Percentiles rank a stretch among this genome's conserved stretches.
Conservation (phyloP, 2,329 filamentous ascomycete species). For the Beauveria pseudobassiana region DNA sequence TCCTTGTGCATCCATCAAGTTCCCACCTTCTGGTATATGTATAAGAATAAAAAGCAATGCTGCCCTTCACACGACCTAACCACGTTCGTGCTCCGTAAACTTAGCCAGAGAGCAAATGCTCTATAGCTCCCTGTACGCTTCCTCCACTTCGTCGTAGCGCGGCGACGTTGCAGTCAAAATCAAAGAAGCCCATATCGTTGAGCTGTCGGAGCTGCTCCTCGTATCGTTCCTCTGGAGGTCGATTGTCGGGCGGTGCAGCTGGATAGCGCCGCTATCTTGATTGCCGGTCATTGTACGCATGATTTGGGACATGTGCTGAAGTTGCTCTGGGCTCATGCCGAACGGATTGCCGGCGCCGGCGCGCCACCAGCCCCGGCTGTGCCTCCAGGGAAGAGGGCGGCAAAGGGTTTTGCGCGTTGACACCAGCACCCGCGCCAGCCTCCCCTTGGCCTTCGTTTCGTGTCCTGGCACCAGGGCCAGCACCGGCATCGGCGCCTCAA, state of each 20-base stretch:
- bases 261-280: slow-evolving; percentile 24
- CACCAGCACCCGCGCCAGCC: neutral
- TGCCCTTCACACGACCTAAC: neutral
- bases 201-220: slow-evolving; percentile 83
- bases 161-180: slow-evolving; percentile 88
- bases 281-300: slow-evolving; percentile 28
- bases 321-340: slow-evolving; percentile 45
- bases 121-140: slow-evolving; percentile 86
- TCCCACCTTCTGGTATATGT: slow-evolving; percentile 8
- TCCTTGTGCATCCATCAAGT: neutral
- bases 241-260: slow-evolving; percentile 63
- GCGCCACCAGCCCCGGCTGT: slow-evolving; percentile 27
- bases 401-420: slow-evolving; percentile 51
- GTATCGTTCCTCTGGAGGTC: slow-evolving; percentile 90
- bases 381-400: slow-evolving; percentile 48
- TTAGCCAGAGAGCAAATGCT: slow-evolving; percentile 50
- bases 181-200: slow-evolving; percentile 98
- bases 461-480: neutral
- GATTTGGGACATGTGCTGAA: slow-evolving; percentile 48
- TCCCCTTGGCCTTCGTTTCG: too few relatives aligned
- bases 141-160: slow-evolving; percentile 84
- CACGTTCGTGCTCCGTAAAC: neutral
- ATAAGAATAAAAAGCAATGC: slow-evolving; percentile 1
- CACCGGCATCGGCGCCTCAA: slow-evolving; percentile 17
- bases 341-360: slow-evolving; percentile 35